A percentile compares a stretch with the other conserved stretches of the same genome.
Evolutionary conservation across 495 filamentous ascomycete genomes (phyloP).

Genomic region (Immersiella caudata): DNA sequence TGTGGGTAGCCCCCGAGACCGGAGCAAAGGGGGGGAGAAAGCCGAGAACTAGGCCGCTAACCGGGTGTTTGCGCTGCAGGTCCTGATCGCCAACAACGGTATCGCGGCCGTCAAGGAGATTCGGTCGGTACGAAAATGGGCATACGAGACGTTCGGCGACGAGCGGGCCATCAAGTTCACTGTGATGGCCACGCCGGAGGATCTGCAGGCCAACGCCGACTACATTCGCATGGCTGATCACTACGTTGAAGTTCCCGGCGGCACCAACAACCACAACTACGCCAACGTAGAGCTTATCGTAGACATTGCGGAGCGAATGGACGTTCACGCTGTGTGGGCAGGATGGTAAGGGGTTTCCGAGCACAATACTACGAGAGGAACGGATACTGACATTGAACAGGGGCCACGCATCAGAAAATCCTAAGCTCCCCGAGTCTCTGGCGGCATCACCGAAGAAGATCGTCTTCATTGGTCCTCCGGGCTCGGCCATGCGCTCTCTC

Average conservation of each 20-base stretch:
- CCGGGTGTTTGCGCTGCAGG: slow-evolving; percentile 53
- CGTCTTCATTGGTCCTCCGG: slow-evolving; percentile 96
- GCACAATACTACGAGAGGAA: too few species aligned
- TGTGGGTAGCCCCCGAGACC: slow-evolving; percentile 56
- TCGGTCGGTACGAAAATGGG: slow-evolving; percentile 98
- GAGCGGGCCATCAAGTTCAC: slow-evolving; percentile 98
- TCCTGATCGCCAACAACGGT: slow-evolving; percentile 99
- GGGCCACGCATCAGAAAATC: slow-evolving; percentile 99
- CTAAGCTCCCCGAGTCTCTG: slow-evolving; percentile 91
- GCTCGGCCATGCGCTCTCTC: slow-evolving; percentile 97
- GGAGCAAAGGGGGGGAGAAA: neutral
- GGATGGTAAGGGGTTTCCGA: slow-evolving; percentile 71
- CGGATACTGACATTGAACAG: slow-evolving; percentile 43
- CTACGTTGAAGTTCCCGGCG: slow-evolving; percentile 98
- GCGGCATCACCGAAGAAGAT: slow-evolving; percentile 97
- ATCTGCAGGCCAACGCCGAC: slow-evolving; percentile 95
- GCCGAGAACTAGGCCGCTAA: neutral
- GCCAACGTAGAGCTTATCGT: slow-evolving; percentile 99
- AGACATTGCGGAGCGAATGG: slow-evolving; percentile 98
- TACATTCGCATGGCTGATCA: slow-evolving; percentile 99
- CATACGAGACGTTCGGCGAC: slow-evolving; percentile 98
- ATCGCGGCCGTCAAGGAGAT: slow-evolving; percentile 99
- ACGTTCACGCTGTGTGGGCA: slow-evolving; percentile 97
- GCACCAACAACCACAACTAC: slow-evolving; percentile 99
- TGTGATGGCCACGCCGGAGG: slow-evolving; percentile 99